Conservation (phyloP, 306 rosid species). For the Sechiopsis laciniata region DNA sequence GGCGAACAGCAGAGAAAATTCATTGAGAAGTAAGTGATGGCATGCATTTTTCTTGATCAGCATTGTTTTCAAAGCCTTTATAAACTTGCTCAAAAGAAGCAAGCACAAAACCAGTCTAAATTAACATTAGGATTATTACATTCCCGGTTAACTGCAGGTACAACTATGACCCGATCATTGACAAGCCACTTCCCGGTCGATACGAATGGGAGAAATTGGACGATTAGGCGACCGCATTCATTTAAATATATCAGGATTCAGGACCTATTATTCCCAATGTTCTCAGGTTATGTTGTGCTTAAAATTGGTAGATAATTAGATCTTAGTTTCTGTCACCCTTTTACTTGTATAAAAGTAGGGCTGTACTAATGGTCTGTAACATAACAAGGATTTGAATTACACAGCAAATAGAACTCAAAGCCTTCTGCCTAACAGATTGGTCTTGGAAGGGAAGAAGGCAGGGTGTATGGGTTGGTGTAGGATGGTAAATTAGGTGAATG, state of each 20-base stretch:
- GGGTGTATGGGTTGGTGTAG: conserved; percentile 44
- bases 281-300: conserved; percentile 33
- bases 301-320: conserved; percentile 42
- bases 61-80: too few species aligned
- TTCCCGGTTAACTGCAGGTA: conserved; percentile 55
- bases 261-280: conserved; percentile 37
- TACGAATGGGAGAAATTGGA: conserved; percentile 76
- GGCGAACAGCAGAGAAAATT: conserved; percentile 61
- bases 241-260: conserved; percentile 32
- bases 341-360: conserved; percentile 90
- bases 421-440: conserved; percentile 86
- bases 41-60: too few species aligned
- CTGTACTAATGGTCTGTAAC: conserved; percentile 28
- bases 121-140: neutral
- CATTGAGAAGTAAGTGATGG: conserved; percentile 74
- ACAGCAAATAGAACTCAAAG: conserved; percentile 50
- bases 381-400: conserved; percentile 36
- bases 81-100: neutral
- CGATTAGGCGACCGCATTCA: conserved; percentile 35
- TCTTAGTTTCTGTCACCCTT: conserved; percentile 69
- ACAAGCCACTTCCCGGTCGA: conserved; percentile 79
- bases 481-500: conserved; percentile 40
- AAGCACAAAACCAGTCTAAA: neutral
- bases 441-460: conserved; percentile 36
- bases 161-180: conserved; percentile 82